Base-by-base conservation (phyloP, 306 rosid genomes). In the Gillenia trifoliata region DNA sequence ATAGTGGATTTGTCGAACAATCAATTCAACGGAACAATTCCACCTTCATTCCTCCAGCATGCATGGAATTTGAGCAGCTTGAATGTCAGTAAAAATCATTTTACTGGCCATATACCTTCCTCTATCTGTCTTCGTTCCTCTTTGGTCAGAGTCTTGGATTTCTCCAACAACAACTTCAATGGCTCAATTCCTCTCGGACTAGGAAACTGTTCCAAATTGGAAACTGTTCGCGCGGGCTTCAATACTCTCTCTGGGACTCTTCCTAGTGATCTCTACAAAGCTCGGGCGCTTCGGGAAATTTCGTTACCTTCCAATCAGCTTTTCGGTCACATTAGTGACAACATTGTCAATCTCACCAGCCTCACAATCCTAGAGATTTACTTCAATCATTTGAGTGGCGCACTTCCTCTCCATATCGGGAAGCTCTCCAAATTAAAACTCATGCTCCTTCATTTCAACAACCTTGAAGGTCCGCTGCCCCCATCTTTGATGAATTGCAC, bases 401-500 rank as follows among this genome's bases (percentile, higher is more conserved):
- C 1, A 0, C 72, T 68, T 19, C 73, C 73, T 68, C 19, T 11
- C 15, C 36, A 47, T 11, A 3, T 68, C 50, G 41, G 20, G 3
- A 68, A 68, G 61, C 41, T 68, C 6, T 45, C 73, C 28, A 47
- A 68, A 2, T 10, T 49, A 26, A 28, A 28, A 9, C 9, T 47
- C 17, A 11, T 68, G 23, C 11, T 16, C 3, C 61, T 47, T 68
- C 60, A 68, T 29, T 28, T 29, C 61, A 68, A 68, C 73, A 28
- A 47, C 4, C 41, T 68, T 0, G 26, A 47, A 49, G 73, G 26
- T 19, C 20, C 28, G 1, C 41, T 68, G 17, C 73, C 73, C 7
- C 28, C 60, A 10, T 68, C 73, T 19, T 47, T 47, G 73, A 68
- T 68, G 61, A 68, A 68, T 29, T 68, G 73, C 61, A 68, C 73